Evolutionary conservation across 1,284 basidiomycete genomes (phyloP).

Genomic region (Lentinus polychrous): DNA sequence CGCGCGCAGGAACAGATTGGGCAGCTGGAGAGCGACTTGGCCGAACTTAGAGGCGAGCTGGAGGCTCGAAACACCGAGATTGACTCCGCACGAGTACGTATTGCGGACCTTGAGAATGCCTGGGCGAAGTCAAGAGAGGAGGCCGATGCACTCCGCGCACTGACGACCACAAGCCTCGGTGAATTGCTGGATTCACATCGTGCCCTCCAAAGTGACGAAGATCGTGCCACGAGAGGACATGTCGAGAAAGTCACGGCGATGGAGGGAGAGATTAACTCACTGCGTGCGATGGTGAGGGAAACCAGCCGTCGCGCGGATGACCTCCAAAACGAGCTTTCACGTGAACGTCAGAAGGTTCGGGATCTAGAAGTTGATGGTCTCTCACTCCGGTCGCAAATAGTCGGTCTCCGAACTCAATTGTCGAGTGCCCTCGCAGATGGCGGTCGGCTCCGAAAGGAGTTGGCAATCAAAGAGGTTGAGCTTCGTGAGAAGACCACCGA

Average conservation of each 20-base stretch:
- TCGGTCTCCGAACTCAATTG: slow-evolving; percentile 74
- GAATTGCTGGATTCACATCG: slow-evolving; percentile 81
- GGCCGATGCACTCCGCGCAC: slow-evolving; percentile 75
- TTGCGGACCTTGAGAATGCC: slow-evolving; percentile 75
- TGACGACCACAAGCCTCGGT: slow-evolving; percentile 80
- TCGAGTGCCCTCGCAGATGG: slow-evolving; percentile 67
- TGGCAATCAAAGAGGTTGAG: slow-evolving; percentile 63
- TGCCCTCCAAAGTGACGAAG: slow-evolving; percentile 74
- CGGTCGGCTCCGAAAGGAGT: slow-evolving; percentile 64
- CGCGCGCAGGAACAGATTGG: slow-evolving; percentile 61
- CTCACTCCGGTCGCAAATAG: slow-evolving; percentile 70
- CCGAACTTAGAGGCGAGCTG: slow-evolving; percentile 72
- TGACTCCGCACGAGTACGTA: slow-evolving; percentile 56
- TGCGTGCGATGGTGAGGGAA: slow-evolving; percentile 77
- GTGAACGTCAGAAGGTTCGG: slow-evolving; percentile 61
- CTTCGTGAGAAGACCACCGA: slow-evolving; percentile 64
- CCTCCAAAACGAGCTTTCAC: slow-evolving; percentile 59
- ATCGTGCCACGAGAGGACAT: slow-evolving; percentile 65
- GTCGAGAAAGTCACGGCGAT: slow-evolving; percentile 76
- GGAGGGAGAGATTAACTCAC: slow-evolving; percentile 67
- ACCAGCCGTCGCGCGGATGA: slow-evolving; percentile 66
- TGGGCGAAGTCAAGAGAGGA: slow-evolving; percentile 89
- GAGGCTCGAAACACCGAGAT: slow-evolving; percentile 69
- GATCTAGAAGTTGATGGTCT: slow-evolving; percentile 70
- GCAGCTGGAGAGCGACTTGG: slow-evolving; percentile 67